A percentile compares a stretch with the other conserved stretches of the same genome.
phyloP scores from a whole-genome alignment of 1,284 basidiomycete genomes.

The Heterobasidion occidentale region DNA sequence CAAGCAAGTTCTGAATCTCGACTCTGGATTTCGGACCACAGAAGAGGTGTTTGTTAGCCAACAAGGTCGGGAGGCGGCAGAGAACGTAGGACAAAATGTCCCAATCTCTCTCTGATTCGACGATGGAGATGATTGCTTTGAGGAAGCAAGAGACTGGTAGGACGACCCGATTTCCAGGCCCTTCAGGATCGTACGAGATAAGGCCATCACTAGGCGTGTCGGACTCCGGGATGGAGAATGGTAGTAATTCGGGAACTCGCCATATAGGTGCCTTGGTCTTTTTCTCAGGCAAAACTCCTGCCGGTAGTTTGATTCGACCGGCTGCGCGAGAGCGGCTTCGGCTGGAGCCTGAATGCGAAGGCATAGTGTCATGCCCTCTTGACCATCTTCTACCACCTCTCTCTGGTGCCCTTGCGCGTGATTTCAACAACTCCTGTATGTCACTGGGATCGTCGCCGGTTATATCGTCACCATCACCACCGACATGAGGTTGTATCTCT shows the following conservation, averaged over 20 bases:
- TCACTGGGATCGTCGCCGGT: conserved; percentile 22
- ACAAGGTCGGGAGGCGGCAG: conserved; percentile 85
- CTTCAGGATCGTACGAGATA: conserved; percentile 67
- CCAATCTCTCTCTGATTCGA: conserved; percentile 83
- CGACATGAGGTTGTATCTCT: conserved; percentile 12
- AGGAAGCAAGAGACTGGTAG: conserved; percentile 83
- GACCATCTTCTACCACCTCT: conserved; percentile 46
- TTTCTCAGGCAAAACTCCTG: conserved; percentile 20
- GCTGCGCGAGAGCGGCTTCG: conserved; percentile 63
- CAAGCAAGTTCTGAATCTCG: conserved; percentile 61
- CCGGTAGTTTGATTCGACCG: conserved; percentile 16
- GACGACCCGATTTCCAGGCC: conserved; percentile 39
- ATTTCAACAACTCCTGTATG: conserved; percentile 33
- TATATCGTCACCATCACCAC: background rate
- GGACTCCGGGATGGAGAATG: conserved; percentile 60
- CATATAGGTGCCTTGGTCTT: conserved; percentile 50
- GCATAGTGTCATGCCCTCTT: conserved; percentile 44
- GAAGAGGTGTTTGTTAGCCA: conserved; percentile 95
- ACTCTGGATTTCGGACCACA: conserved; percentile 78
- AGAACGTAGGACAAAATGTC: conserved; percentile 91
- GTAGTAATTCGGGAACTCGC: conserved; percentile 69
- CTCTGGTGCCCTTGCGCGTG: conserved; percentile 45
- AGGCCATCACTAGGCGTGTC: conserved; percentile 69
- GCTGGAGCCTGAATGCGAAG: conserved; percentile 44
- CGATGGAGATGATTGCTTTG: conserved; percentile 53